Evolutionary conservation across 257 asterid genomes (phyloP).

Genomic region (Nicotiana undulata): DNA sequence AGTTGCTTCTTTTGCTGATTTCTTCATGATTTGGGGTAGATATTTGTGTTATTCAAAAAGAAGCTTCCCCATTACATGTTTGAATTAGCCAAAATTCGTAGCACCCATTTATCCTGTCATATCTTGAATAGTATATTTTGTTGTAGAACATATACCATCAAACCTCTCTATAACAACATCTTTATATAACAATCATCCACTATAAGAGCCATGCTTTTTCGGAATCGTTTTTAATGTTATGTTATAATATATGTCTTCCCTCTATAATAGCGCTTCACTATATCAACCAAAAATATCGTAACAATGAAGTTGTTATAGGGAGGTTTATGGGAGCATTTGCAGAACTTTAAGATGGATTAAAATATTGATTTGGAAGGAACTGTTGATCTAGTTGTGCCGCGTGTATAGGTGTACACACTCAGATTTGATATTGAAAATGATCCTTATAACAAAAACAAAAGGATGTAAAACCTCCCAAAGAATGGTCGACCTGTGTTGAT

Average conservation of each 20-base stretch:
- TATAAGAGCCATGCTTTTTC: too few species aligned
- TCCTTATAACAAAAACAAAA: neutral
- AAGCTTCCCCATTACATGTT: neutral
- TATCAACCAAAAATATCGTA: too few species aligned
- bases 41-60: neutral
- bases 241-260: too few species aligned
- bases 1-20: neutral
- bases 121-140: neutral
- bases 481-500: neutral
- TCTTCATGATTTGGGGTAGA: neutral
- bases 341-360: neutral
- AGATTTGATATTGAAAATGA: neutral
- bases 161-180: too few species aligned
- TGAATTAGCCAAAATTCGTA: neutral
- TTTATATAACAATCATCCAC: too few species aligned
- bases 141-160: neutral
- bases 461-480: neutral
- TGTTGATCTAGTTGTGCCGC: neutral
- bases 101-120: neutral
- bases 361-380: neutral
- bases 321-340: neutral
- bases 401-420: neutral
- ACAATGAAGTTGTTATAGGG: too few species aligned
- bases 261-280: too few species aligned
- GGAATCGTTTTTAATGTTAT: too few species aligned